phyloP scores from a whole-genome alignment of 805 yeast genomes.

The Saccharomycopsis javanensis region DNA sequence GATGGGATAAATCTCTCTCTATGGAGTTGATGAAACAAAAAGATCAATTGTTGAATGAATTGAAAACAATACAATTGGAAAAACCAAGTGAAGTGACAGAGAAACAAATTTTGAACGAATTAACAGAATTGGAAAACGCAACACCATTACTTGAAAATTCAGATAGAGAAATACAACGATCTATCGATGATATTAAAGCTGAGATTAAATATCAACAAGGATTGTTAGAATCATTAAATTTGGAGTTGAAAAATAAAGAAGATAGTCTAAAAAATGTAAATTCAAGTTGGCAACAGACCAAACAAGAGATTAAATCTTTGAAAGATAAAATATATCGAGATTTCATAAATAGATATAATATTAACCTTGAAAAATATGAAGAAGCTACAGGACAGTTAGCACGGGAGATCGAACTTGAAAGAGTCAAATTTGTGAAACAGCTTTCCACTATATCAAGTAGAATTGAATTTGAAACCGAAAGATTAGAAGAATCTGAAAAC shows the following conservation, averaged over 20 bases:
- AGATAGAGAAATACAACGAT: constrained; percentile 35
- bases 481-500: constrained; percentile 39
- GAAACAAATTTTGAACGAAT: constrained; percentile 46
- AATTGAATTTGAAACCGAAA: constrained; percentile 53
- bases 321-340: constrained; percentile 30
- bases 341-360: constrained; percentile 48
- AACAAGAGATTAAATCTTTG: constrained; percentile 21
- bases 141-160: constrained; percentile 37
- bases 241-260: constrained; percentile 22
- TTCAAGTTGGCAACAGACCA: constrained; percentile 9
- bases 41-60: constrained; percentile 40
- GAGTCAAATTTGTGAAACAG: constrained; percentile 52
- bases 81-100: constrained; percentile 49
- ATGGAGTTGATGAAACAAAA: constrained; percentile 42
- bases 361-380: constrained; percentile 63
- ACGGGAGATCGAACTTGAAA: constrained; percentile 49
- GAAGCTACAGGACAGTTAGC: constrained; percentile 48
- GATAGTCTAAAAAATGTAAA: constrained; percentile 19
- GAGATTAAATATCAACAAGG: constrained; percentile 30
- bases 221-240: constrained; percentile 13
- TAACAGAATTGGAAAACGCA: constrained; percentile 39
- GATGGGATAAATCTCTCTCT: constrained; percentile 70
- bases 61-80: constrained; percentile 32
- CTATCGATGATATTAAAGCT: constrained; percentile 34
- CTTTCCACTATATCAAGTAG: constrained; percentile 52